A percentile compares a stretch with the other conserved stretches of the same genome.
These are phyloP conservation scores for Apiospora kogelbergensis DNA, from an alignment of 2,329 filamentous ascomycete genomes.

Conservation along the genomic window DNA sequence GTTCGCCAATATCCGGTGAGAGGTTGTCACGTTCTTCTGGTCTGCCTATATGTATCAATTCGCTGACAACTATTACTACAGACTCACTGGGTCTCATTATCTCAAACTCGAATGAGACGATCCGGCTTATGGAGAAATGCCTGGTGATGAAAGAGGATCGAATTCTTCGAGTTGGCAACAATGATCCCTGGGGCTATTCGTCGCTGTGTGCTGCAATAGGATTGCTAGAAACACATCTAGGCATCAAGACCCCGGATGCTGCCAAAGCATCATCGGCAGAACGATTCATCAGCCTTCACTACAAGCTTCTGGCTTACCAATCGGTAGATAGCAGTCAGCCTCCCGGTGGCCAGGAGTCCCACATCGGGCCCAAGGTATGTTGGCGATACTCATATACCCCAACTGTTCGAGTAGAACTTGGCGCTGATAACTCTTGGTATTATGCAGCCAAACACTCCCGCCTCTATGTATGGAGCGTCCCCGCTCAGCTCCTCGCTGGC, in stretches of 20 bases:
- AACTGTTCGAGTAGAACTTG: background rate
- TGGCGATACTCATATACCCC: background rate
- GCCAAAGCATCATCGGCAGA: slow-evolving; percentile 61
- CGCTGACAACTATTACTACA: slow-evolving; percentile 19
- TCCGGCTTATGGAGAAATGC: slow-evolving; percentile 62
- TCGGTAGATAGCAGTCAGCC: slow-evolving; percentile 27
- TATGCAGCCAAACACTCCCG: slow-evolving; percentile 26
- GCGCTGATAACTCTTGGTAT: background rate
- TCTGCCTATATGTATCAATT: background rate
- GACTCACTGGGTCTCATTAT: slow-evolving; percentile 62
- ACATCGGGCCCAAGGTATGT: slow-evolving; percentile 33
- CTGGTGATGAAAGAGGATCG: slow-evolving; percentile 61
- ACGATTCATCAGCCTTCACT: slow-evolving; percentile 59
- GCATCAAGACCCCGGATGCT: slow-evolving; percentile 54
- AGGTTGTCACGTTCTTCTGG: background rate
- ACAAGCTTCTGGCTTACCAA: slow-evolving; percentile 56
- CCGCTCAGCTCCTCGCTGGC: background rate
- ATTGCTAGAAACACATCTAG: slow-evolving; percentile 58
- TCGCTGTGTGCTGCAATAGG: slow-evolving; percentile 63
- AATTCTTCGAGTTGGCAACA: slow-evolving; percentile 60
- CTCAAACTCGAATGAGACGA: slow-evolving; percentile 60
- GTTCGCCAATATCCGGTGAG: slow-evolving; percentile 17
- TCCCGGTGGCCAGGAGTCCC: background rate
- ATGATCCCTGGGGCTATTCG: slow-evolving; percentile 64
- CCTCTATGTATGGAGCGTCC: background rate